phyloP scores from a whole-genome alignment of 73 alveolate species.

The Stentor coeruleus region DNA sequence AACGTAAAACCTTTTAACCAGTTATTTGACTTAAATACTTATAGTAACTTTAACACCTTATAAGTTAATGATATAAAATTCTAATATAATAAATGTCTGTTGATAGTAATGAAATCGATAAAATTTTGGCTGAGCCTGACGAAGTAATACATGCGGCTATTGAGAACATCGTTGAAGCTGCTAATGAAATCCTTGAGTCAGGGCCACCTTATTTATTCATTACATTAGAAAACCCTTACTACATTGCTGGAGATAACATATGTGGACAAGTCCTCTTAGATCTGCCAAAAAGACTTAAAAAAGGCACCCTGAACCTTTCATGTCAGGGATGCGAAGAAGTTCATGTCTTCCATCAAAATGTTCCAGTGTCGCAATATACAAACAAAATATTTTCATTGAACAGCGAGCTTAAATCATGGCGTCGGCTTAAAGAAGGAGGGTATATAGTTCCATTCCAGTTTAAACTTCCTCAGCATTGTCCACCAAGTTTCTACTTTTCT shows the following conservation, averaged over 20 bases:
- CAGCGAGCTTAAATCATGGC: not conserved
- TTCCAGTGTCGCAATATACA: not conserved
- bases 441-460: not conserved
- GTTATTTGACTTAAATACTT: too few relatives aligned
- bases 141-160: not conserved
- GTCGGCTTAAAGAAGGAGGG: not conserved
- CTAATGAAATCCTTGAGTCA: not conserved
- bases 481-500: not conserved
- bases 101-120: not conserved
- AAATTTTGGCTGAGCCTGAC: not conserved
- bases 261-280: not conserved
- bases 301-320: not conserved
- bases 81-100: not conserved
- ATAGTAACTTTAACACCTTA: too few relatives aligned
- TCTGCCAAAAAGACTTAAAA: not conserved
- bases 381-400: not conserved
- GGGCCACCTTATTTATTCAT: not conserved
- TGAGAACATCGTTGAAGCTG: not conserved
- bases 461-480: not conserved
- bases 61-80: too few relatives aligned
- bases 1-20: too few relatives aligned
- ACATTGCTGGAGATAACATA: not conserved
- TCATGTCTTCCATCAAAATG: not conserved
- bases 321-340: not conserved
- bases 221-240: not conserved